Evolutionary conservation across 768 basidiomycete genomes (phyloP), one percentile per base, ranked within the genome.

Genomic region (Naganishia randhawae): DNA sequence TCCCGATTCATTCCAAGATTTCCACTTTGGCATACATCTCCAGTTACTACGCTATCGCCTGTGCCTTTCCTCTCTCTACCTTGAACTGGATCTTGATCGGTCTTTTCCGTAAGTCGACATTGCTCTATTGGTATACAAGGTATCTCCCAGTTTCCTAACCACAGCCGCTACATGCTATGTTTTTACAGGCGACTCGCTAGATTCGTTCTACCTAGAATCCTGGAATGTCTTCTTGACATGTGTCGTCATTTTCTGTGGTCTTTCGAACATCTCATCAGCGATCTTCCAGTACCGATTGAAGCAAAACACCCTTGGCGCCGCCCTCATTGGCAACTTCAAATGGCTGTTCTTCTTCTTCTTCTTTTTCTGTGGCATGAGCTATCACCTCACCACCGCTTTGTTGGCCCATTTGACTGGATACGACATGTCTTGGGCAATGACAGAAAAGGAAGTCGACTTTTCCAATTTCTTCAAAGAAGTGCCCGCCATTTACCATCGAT

Each of bases 391-490:
- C 33, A 83, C 84, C 27, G 85, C 86, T 2, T 81, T 87, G 42
- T 80, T 85, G 50, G 83, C 85, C 0, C 86, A 87, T 75, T 33
- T 86, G 22, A 84, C 85, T 75, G 85, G 85, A 41, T 87, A 85
- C 73, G 83, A 87, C 75, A 80, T 81, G 79, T 84, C 85, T 13
- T 91, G 89, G 90, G 85, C 85, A 31, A 86, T 89, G 9, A 91
- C 89, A 6, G 85, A 85, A 73, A 92, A 92, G 84, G 89, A 91
- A 80, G 90, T 93, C 48, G 88, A 92, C 79, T 84, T 86, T 61
- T 90, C 89, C 3, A 93, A 92, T 77, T 92, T 95, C 83, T 92
- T 89, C 85, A 85, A 89, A 66, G 92, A 95, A 78, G 86, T 92
- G 11, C 92, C 92, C 0, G 85, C 86, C 66, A 92, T 94, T 76